A percentile compares a stretch with the other conserved stretches of the same genome.
phyloP scores from a whole-genome alignment of 352 stramenopile genomes.

The Elongisporangium prolatum region DNA sequence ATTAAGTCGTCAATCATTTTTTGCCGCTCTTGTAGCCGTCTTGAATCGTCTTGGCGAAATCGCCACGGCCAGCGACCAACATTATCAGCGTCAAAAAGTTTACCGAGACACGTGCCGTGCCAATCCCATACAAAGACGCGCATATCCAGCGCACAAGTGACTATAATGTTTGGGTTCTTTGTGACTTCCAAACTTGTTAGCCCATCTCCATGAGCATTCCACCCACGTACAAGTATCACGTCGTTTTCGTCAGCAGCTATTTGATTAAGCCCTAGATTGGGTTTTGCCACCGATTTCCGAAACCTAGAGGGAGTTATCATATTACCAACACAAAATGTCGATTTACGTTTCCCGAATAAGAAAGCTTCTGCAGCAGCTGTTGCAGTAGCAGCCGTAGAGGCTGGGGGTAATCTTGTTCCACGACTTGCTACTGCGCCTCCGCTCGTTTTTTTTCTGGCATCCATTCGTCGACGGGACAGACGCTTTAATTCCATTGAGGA shows the following conservation, averaged over 20 bases:
- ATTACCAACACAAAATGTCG: neutral
- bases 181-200: slow-evolving; percentile 56
- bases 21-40: slow-evolving; percentile 34
- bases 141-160: slow-evolving; percentile 64
- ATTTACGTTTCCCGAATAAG: neutral
- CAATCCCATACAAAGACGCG: slow-evolving; percentile 68
- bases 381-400: neutral
- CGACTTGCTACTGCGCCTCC: neutral
- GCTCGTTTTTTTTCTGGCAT: slow-evolving; percentile 21
- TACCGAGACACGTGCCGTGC: slow-evolving; percentile 49
- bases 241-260: slow-evolving; percentile 7
- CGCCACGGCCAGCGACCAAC: slow-evolving; percentile 35
- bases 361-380: slow-evolving; percentile 1
- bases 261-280: neutral
- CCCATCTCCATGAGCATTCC: slow-evolving; percentile 43
- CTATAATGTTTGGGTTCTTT: slow-evolving; percentile 51
- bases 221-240: slow-evolving; percentile 30
- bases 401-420: neutral
- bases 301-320: neutral
- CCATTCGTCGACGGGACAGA: slow-evolving; percentile 24
- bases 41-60: slow-evolving; percentile 53
- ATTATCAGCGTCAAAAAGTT: slow-evolving; percentile 63
- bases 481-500: slow-evolving; percentile 39
- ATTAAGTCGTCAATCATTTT: slow-evolving; percentile 33
- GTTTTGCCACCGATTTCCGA: neutral